phyloP scores from a whole-genome alignment of 495 filamentous ascomycete species.

The Daldinia grandis region DNA sequence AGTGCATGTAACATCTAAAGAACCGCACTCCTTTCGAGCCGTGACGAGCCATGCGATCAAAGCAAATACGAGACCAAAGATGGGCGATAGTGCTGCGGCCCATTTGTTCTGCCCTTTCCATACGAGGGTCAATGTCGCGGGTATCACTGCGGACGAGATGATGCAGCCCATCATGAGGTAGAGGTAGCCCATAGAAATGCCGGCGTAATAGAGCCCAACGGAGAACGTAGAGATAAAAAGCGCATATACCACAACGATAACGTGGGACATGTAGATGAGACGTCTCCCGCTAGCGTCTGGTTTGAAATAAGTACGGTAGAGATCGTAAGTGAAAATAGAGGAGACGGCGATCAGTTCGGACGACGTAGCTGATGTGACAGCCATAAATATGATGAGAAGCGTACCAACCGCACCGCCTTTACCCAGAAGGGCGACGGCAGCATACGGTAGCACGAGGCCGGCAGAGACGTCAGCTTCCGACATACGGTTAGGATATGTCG shows the following conservation, averaged over 20 bases:
- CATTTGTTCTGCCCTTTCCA: constrained; percentile 87
- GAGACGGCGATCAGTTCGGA: constrained; percentile 92
- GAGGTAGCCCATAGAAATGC: constrained; percentile 66
- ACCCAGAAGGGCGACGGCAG: constrained; percentile 87
- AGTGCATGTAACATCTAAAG: constrained; percentile 76
- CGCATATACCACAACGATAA: constrained; percentile 77
- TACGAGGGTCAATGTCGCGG: constrained; percentile 79
- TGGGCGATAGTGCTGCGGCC: constrained; percentile 77
- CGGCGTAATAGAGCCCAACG: constrained; percentile 77
- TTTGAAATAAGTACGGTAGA: constrained; percentile 77
- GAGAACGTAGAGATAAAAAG: constrained; percentile 86
- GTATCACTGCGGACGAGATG: constrained; percentile 85
- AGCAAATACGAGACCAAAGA: constrained; percentile 77
- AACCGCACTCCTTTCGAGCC: constrained; percentile 77
- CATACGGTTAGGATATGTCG: constrained; percentile 77
- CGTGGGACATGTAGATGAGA: constrained; percentile 87
- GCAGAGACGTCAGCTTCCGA: constrained; percentile 77
- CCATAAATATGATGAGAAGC: constrained; percentile 93
- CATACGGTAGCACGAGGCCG: constrained; percentile 87
- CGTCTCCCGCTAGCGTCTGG: constrained; percentile 73
- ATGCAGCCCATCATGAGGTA: constrained; percentile 92
- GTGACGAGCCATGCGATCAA: constrained; percentile 93
- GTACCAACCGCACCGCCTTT: constrained; percentile 87
- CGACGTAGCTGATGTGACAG: constrained; percentile 89
- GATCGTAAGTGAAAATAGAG: constrained; percentile 92